Conservation (phyloP, 208 protist genomes). For the Leishmania aethiopica region DNA sequence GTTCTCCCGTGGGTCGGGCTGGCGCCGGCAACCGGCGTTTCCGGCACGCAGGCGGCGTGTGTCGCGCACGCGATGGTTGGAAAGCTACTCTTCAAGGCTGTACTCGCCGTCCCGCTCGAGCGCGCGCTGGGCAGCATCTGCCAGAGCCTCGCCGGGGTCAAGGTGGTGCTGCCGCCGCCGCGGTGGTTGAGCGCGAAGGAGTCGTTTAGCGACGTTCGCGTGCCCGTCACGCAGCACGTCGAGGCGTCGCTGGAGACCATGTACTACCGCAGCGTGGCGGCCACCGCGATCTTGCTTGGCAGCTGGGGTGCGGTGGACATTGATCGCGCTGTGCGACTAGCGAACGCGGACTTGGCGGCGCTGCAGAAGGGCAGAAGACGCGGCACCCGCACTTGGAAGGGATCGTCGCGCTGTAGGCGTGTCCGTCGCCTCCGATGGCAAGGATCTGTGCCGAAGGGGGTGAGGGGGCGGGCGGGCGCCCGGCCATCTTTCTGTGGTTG, state of each 20-base stretch:
- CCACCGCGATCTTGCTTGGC: too few species aligned
- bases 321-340: not conserved
- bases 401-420: not conserved
- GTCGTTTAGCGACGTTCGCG: conserved; percentile 20
- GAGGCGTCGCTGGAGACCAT: too few species aligned
- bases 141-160: conserved; percentile 26
- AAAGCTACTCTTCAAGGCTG: conserved; percentile 29
- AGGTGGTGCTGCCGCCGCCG: conserved; percentile 15
- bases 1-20: conserved; percentile 7
- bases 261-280: too few species aligned
- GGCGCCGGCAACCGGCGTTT: conserved; percentile 13
- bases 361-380: not conserved
- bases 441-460: too few species aligned
- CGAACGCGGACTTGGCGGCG: not conserved
- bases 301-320: too few species aligned
- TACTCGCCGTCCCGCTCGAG: conserved; percentile 37
- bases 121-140: conserved; percentile 29
- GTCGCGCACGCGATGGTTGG: conserved; percentile 32
- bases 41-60: conserved; percentile 9
- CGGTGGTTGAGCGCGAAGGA: conserved; percentile 27
- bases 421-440: too few species aligned
- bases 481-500: too few species aligned
- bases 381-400: too few species aligned
- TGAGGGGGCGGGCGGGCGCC: too few species aligned
- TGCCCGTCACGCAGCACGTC: too few species aligned